Percentiles rank a stretch among this genome's conserved stretches.
phyloP scores from a whole-genome alignment of 1,284 basidiomycete genomes.

The Leccinum subrobustum region DNA sequence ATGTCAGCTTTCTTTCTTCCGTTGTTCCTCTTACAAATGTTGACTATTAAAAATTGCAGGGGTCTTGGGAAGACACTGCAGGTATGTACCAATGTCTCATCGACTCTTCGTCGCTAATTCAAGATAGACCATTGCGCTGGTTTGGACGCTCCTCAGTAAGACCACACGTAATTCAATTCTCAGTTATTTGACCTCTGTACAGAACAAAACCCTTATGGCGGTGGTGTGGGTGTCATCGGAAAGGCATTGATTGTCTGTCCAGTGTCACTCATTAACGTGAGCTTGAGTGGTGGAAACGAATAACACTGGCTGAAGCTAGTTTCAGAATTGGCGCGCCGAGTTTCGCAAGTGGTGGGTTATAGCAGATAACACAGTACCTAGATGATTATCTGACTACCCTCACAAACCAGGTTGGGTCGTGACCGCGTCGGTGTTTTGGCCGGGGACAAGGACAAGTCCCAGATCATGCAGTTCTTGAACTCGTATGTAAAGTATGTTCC shows the following conservation, averaged over 20 bases:
- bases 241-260: conserved; percentile 94
- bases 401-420: conserved; percentile 59
- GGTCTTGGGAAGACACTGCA: conserved; percentile 94
- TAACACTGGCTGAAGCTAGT: conserved; percentile 6
- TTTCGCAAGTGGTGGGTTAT: conserved; percentile 83
- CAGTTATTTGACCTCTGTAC: conserved; percentile 5
- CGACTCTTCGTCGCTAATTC: conserved; percentile 3
- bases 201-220: conserved; percentile 86
- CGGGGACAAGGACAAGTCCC: conserved; percentile 76
- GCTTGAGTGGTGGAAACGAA: conserved; percentile 18
- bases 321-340: conserved; percentile 93
- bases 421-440: conserved; percentile 80
- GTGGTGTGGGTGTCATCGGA: conserved; percentile 54
- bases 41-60: conserved; percentile 46
- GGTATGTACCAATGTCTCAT: conserved; percentile 34
- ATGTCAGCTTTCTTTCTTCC: conserved; percentile 52
- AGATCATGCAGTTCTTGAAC: conserved; percentile 74
- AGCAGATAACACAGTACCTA: not conserved
- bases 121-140: conserved; percentile 76
- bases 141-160: conserved; percentile 87
- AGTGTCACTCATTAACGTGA: conserved; percentile 83
- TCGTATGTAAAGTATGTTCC: conserved; percentile 42
- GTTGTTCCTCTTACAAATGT: conserved; percentile 2
- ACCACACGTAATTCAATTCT: conserved; percentile 19
- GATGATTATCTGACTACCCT: not conserved